These are phyloP conservation scores for Globisporangium uncinulatum DNA, from an alignment of 352 stramenopile genomes.

Conservation along the genomic window DNA sequence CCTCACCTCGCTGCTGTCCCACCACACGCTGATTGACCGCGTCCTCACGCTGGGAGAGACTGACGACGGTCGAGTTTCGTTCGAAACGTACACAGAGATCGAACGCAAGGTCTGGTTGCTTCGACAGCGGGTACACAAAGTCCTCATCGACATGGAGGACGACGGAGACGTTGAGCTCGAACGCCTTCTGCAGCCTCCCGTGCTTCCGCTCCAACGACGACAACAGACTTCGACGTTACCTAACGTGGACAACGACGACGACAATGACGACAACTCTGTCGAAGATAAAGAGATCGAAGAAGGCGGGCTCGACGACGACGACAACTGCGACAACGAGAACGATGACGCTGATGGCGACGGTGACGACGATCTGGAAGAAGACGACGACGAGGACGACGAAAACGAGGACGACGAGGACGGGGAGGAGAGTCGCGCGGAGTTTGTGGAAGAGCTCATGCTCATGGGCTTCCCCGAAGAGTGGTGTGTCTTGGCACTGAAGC, in stretches of 20 bases:
- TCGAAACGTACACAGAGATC: constrained; percentile 25
- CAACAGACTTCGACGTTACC: no score
- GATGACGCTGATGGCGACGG: constrained; percentile 16
- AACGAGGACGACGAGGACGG: constrained; percentile 45
- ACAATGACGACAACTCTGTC: neutral
- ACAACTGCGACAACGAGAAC: constrained; percentile 11
- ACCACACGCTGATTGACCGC: constrained; percentile 1
- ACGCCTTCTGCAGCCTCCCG: neutral
- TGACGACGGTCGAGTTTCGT: constrained; percentile 18
- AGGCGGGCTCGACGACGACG: neutral
- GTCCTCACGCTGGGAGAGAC: constrained; percentile 8
- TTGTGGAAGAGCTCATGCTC: constrained; percentile 90
- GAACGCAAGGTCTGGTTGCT: constrained; percentile 37
- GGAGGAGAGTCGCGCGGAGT: constrained; percentile 53
- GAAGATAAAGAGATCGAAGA: neutral
- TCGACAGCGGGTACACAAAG: constrained; percentile 38
- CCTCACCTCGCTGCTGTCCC: neutral
- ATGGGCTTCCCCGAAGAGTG: constrained; percentile 93
- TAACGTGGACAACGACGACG: neutral
- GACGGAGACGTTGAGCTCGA: constrained; percentile 24
- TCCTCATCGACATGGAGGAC: constrained; percentile 29
- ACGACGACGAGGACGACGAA: constrained; percentile 38
- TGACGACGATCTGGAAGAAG: constrained; percentile 24
- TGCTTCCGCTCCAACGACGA: no score
- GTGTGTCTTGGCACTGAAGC: constrained; percentile 87